A percentile compares a stretch with the other conserved stretches of the same genome.
Conservation (phyloP, 192 early-diverging fungal genomes). For the Backusella westeae region DNA sequence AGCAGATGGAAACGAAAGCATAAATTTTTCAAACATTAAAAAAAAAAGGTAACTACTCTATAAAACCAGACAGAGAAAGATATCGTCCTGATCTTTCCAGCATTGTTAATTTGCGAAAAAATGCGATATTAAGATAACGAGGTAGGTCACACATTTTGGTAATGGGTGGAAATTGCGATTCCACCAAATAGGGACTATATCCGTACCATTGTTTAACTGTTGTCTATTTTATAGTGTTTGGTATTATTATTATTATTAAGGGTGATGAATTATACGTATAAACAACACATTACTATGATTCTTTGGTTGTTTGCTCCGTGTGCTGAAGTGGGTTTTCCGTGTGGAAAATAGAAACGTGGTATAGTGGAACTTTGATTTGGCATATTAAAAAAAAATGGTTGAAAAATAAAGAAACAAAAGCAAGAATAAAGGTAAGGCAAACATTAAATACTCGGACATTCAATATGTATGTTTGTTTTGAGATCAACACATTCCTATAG, state of each 20-base stretch:
- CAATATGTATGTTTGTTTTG: not conserved
- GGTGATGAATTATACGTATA: not conserved
- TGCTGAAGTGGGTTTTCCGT: not conserved
- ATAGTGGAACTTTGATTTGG: not conserved
- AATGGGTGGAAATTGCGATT: conserved; percentile 22
- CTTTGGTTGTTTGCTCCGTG: not conserved
- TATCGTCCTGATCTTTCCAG: not conserved
- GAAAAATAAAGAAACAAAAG: not conserved
- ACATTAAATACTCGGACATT: not conserved
- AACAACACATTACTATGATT: conserved; percentile 1
- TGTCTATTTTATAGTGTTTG: not conserved
- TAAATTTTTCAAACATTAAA: not conserved
- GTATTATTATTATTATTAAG: not conserved
- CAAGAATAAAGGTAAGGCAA: not conserved
- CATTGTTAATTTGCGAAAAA: conserved; percentile 47
- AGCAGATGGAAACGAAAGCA: conserved; percentile 37
- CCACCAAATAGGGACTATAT: conserved; percentile 8
- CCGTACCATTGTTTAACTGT: conserved; percentile 11
- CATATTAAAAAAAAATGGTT: not conserved
- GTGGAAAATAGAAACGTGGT: conserved; percentile 13
- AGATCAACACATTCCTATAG: conserved; percentile 8
- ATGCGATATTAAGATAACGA: conserved; percentile 65
- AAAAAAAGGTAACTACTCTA: not conserved
- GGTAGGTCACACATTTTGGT: conserved; percentile 56
- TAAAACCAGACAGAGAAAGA: conserved; percentile 4